These are phyloP conservation scores for Stephania japonica DNA, from an alignment of 164 flowering plant species.

Conservation along the genomic window DNA sequence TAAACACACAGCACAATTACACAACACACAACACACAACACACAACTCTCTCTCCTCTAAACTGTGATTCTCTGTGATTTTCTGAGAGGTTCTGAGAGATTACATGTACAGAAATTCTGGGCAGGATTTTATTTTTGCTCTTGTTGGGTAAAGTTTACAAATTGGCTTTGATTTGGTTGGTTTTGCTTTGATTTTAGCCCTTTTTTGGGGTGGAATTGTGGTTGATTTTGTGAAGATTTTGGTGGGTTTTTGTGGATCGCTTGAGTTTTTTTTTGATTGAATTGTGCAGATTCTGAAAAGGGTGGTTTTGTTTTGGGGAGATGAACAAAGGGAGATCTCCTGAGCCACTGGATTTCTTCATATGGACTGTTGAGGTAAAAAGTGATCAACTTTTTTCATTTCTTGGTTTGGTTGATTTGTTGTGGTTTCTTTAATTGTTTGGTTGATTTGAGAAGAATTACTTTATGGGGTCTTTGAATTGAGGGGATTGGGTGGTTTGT, in stretches of 20 bases:
- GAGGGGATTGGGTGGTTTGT: background rate
- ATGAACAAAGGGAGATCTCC: conserved; percentile 68
- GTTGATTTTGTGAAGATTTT: background rate
- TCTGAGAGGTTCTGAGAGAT: background rate
- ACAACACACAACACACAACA: no score
- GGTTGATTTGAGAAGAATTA: background rate
- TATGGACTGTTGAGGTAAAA: conserved; percentile 86
- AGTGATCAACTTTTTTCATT: background rate
- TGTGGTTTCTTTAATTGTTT: background rate
- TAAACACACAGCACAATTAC: no score
- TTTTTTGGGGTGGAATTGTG: background rate
- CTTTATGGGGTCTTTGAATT: background rate
- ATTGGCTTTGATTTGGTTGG: background rate
- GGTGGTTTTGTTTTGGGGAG: conserved; percentile 20
- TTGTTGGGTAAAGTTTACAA: background rate
- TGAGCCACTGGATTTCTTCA: conserved; percentile 95
- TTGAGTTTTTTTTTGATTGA: background rate
- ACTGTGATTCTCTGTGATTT: no score
- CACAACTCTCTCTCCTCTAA: background rate
- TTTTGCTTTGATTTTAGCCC: background rate
- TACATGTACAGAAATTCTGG: conserved; percentile 7
- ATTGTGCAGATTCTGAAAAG: conserved; percentile 6
- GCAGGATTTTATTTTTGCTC: background rate
- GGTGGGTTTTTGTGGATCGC: conserved; percentile 1
- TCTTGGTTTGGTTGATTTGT: background rate